Percentiles rank a stretch among this genome's conserved stretches.
These are phyloP conservation scores for Rhodomyrtus tomentosa DNA, from an alignment of 345 rosid species.

Conservation along the genomic window DNA sequence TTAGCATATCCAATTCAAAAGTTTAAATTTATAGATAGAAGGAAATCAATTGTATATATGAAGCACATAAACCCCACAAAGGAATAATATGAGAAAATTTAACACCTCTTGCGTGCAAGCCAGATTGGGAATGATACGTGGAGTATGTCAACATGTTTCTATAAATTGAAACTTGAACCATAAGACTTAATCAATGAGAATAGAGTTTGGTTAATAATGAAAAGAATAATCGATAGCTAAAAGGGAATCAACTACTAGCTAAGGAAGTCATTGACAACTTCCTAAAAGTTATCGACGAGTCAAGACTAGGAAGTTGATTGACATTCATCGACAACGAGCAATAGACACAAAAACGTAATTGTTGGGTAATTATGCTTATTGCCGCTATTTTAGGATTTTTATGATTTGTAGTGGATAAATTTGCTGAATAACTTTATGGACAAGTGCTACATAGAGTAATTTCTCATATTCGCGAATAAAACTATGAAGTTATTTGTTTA, in stretches of 20 bases:
- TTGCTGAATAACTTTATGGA: neutral
- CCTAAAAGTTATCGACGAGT: neutral
- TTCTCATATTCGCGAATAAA: neutral
- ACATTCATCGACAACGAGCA: neutral
- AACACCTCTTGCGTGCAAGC: rapidly evolving
- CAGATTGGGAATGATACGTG: neutral
- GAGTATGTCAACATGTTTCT: neutral
- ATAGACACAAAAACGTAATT: rapidly evolving
- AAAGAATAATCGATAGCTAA: neutral
- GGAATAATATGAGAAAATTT: neutral
- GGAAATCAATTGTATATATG: rapidly evolving
- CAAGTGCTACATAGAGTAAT: neutral
- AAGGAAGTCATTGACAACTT: rapidly evolving
- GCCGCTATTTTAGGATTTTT: neutral
- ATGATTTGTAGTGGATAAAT: neutral
- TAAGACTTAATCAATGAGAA: neutral
- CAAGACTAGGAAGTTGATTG: rapidly evolving
- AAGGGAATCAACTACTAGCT: neutral
- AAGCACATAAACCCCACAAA: neutral
- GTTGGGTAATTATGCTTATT: neutral
- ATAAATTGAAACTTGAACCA: neutral
- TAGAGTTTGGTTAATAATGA: neutral
- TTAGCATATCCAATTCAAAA: neutral
- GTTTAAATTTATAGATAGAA: neutral
- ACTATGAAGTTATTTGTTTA: neutral